These are phyloP conservation scores for Eucalyptus pauciflora DNA, from an alignment of 345 rosid species.

Conservation along the genomic window DNA sequence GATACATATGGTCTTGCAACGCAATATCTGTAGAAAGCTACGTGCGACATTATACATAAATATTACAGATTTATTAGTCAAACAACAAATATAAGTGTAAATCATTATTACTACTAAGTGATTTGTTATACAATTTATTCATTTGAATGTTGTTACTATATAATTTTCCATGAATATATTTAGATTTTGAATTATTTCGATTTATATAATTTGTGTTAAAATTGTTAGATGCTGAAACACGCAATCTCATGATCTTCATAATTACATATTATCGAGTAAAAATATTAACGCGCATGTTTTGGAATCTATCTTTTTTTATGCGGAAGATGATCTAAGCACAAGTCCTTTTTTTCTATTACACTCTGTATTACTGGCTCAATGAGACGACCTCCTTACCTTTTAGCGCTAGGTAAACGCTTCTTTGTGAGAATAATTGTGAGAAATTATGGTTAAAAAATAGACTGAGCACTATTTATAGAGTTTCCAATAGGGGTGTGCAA, in stretches of 20 bases:
- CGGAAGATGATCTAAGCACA: accelerated
- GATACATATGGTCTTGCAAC: neutral
- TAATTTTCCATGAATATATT: neutral
- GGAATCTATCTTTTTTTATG: accelerated
- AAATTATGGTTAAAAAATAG: accelerated
- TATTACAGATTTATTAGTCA: neutral
- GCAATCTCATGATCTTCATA: accelerated
- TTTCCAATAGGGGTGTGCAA: no score
- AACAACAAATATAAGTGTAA: neutral
- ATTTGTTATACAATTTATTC: neutral
- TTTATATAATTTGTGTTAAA: neutral
- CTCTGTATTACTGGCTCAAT: accelerated
- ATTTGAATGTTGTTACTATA: neutral
- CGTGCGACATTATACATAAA: neutral
- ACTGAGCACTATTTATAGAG: accelerated
- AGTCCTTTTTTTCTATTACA: accelerated
- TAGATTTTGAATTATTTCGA: neutral
- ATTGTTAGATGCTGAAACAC: accelerated
- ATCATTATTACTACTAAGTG: neutral
- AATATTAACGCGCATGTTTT: accelerated
- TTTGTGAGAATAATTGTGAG: no score
- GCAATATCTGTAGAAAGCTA: neutral
- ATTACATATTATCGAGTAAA: no score
- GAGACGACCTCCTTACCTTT: accelerated
- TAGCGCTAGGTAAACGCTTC: accelerated